Evolutionary conservation across 2,329 filamentous ascomycete genomes (phyloP), one percentile per base, ranked within the genome.

Genomic region (Neonectria coccinea): DNA sequence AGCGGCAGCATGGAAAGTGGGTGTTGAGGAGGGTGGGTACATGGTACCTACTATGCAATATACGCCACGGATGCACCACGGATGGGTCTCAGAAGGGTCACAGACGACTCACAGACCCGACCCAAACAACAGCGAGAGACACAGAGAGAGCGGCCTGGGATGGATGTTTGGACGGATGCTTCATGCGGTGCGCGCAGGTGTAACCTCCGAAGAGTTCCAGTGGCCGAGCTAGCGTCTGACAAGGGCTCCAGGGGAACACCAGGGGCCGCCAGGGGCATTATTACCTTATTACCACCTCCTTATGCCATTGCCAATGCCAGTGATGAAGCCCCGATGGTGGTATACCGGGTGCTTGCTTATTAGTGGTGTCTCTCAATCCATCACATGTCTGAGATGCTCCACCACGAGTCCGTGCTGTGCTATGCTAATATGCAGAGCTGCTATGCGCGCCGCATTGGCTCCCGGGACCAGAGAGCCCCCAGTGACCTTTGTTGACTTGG

Each of bases 211-310:
- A 31, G 22, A 47, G 25, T 48, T 55, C 42, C 57, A 60, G 57
- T 44, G 27, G 41, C 36, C 57, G 29, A 55, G 50, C 22, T 60
- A 60, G 57, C 57, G 57, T 55, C 57, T 51, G 50, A 8, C 41
- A 41, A 51, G 20, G 50, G 27, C 42, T 54, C 51, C 57, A 60
- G 57, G 57, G 57, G 48, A 51, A 51, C 48, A 11, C n/a, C 11
- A 27, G 45, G 25, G 22, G 45, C 10, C 8, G 16, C 27, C 29
- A 51, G 29, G 48, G 48, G 50, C 45, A 33, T 55, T 48, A 55
- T 60, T 60, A 54, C 57, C 42, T 60, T 52, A 52, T 54, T 55
- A 60, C 41, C 57, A 60, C 51, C 22, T 60, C 41, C 50, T 60
- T 20, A 59, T 59, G 57, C 57, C 9, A 20, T 4, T 18, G 14